phyloP scores from a whole-genome alignment of 169 alveolate species.

The Cryptosporidium ryanae region DNA sequence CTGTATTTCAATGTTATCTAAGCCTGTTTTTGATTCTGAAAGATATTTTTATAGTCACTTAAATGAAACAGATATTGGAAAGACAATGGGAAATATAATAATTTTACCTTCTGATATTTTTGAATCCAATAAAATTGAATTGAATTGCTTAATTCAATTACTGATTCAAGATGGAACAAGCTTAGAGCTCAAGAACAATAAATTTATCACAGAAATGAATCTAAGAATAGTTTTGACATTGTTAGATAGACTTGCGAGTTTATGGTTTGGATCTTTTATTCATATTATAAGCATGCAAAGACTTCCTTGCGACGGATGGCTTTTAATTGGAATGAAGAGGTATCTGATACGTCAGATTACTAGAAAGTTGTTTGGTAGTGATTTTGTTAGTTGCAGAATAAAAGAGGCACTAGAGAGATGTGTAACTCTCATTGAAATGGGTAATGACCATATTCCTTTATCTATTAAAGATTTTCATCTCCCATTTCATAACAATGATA shows the following conservation, averaged over 20 bases:
- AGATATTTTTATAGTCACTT: constrained; percentile 7
- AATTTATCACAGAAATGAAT: constrained; percentile 3
- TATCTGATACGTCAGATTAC: constrained; percentile 50
- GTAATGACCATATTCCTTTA: constrained; percentile 58
- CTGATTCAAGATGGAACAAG: not conserved
- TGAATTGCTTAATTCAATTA: not conserved
- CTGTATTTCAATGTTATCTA: constrained; percentile 13
- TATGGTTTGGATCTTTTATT: constrained; percentile 69
- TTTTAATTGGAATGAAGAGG: constrained; percentile 50
- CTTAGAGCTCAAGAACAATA: not conserved
- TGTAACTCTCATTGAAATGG: constrained; percentile 39
- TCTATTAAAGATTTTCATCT: constrained; percentile 53
- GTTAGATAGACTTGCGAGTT: constrained; percentile 53
- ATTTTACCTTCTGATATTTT: constrained; percentile 12
- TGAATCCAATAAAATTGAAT: not conserved
- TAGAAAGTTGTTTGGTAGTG: constrained; percentile 39
- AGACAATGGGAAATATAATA: constrained; percentile 32
- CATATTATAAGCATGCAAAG: constrained; percentile 47
- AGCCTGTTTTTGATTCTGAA: constrained; percentile 31
- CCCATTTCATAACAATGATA: constrained; percentile 18
- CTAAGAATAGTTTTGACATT: constrained; percentile 9
- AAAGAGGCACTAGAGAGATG: constrained; percentile 66
- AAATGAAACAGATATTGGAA: constrained; percentile 36
- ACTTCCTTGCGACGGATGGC: constrained; percentile 55
- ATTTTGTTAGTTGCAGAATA: constrained; percentile 48